These are phyloP conservation scores for Zoysia japonica DNA, from an alignment of 176 grass and related monocot genomes.

Conservation along the genomic window DNA sequence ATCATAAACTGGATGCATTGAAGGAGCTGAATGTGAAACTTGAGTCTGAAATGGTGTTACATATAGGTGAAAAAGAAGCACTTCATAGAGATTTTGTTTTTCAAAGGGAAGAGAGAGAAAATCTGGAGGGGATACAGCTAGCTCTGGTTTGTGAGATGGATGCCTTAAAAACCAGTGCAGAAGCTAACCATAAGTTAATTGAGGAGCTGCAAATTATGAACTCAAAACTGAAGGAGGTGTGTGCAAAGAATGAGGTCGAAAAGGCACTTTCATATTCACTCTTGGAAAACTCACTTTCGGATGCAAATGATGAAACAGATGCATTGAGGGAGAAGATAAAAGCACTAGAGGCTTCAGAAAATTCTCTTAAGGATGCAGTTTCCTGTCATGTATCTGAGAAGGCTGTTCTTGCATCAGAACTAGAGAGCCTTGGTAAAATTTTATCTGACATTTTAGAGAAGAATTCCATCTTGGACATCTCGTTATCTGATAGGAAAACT, in stretches of 20 bases:
- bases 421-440: conserved; percentile 54
- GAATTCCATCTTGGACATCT: conserved; percentile 53
- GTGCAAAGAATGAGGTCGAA: conserved; percentile 73
- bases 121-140: conserved; percentile 54
- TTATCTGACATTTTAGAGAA: conserved; percentile 53
- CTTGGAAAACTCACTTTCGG: conserved; percentile 75
- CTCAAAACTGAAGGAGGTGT: conserved; percentile 70
- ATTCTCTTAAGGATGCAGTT: conserved; percentile 52
- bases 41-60: conserved; percentile 55
- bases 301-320: conserved; percentile 71
- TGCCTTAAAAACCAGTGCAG: conserved; percentile 22
- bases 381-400: conserved; percentile 67
- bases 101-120: conserved; percentile 68
- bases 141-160: conserved; percentile 52
- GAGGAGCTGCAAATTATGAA: conserved; percentile 62
- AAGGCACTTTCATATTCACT: conserved; percentile 59
- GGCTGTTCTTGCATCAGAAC: conserved; percentile 57
- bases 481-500: conserved; percentile 59
- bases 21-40: conserved; percentile 67
- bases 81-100: conserved; percentile 63
- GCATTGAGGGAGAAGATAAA: conserved; percentile 58
- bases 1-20: conserved; percentile 49
- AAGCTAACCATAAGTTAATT: conserved; percentile 43
- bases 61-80: conserved; percentile 66
- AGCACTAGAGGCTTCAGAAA: conserved; percentile 57